phyloP scores from a whole-genome alignment of 371 early-diverging fungal genomes.

The Mucor saturninus region DNA sequence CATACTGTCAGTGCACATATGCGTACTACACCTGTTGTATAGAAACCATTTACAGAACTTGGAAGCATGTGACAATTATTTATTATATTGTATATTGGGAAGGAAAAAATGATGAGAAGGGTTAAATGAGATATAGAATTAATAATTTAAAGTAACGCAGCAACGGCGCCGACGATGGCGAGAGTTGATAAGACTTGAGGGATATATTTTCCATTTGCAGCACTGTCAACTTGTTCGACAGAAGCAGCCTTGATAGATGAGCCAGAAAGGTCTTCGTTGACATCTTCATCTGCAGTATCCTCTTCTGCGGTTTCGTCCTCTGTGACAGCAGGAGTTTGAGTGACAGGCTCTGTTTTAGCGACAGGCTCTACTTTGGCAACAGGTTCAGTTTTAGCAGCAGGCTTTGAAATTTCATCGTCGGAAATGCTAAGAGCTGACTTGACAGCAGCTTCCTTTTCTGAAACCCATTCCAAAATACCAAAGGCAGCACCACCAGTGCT shows the following conservation, averaged over 20 bases:
- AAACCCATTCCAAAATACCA: conserved; percentile 59
- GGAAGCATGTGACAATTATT: too few relatives aligned
- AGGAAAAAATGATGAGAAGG: too few relatives aligned
- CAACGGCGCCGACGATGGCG: conserved; percentile 14
- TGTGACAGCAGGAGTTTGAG: neutral
- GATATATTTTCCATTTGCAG: conserved; percentile 2
- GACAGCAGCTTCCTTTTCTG: conserved; percentile 28
- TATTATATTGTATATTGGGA: too few relatives aligned
- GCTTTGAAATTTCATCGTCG: neutral
- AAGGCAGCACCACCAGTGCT: conserved; percentile 47
- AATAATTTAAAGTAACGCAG: conserved; percentile 17
- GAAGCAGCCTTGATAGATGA: conserved; percentile 5
- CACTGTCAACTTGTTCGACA: neutral
- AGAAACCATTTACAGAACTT: too few relatives aligned
- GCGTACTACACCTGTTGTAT: too few relatives aligned
- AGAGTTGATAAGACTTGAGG: conserved; percentile 18
- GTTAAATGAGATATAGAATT: too few relatives aligned
- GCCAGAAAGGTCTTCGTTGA: neutral
- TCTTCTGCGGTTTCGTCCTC: neutral
- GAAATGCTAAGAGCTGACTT: neutral
- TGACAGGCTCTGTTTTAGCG: neutral
- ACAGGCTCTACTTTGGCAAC: neutral
- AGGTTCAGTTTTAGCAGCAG: neutral
- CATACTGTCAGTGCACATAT: too few relatives aligned
- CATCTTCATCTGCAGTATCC: neutral